A percentile compares a stretch with the other conserved stretches of the same genome.
These are phyloP conservation scores for Penicillium sp. DNA, from an alignment of 2,329 filamentous ascomycete species.

Conservation along the genomic window DNA sequence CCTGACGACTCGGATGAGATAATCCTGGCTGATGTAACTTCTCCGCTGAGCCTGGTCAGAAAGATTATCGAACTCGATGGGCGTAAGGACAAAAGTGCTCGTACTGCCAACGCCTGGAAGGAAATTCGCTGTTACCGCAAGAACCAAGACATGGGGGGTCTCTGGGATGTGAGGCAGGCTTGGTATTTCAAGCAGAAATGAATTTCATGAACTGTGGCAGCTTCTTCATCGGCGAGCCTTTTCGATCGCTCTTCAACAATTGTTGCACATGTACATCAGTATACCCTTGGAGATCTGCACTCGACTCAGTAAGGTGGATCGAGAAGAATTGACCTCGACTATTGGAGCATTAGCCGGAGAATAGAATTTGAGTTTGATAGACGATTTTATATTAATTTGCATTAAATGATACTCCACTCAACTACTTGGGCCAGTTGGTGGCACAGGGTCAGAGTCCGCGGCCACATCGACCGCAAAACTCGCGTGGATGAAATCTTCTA, in stretches of 20 bases:
- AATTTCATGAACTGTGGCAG: slow-evolving; percentile 1
- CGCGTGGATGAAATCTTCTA: slow-evolving; percentile 92
- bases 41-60: slow-evolving; percentile 25
- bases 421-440: slow-evolving; percentile 1
- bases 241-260: too few species aligned
- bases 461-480: slow-evolving; percentile 70
- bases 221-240: too few species aligned
- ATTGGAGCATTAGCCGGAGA: too few species aligned
- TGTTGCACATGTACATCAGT: too few species aligned
- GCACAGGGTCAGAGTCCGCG: slow-evolving; percentile 25
- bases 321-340: too few species aligned
- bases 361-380: too few species aligned
- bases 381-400: too few species aligned
- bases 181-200: slow-evolving; percentile 32
- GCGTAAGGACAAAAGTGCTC: slow-evolving; percentile 25
- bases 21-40: slow-evolving; percentile 26
- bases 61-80: slow-evolving; percentile 41
- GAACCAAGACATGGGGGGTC: slow-evolving; percentile 44
- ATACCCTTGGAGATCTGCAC: too few species aligned
- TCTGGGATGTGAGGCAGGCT: slow-evolving; percentile 41
- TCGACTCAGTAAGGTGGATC: too few species aligned
- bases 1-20: slow-evolving; percentile 16
- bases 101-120: slow-evolving; percentile 41
- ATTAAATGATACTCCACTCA: too few species aligned
- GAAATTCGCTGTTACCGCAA: slow-evolving; percentile 40